Conservation (phyloP, 345 rosid species). For the Salix koriyanagi region DNA sequence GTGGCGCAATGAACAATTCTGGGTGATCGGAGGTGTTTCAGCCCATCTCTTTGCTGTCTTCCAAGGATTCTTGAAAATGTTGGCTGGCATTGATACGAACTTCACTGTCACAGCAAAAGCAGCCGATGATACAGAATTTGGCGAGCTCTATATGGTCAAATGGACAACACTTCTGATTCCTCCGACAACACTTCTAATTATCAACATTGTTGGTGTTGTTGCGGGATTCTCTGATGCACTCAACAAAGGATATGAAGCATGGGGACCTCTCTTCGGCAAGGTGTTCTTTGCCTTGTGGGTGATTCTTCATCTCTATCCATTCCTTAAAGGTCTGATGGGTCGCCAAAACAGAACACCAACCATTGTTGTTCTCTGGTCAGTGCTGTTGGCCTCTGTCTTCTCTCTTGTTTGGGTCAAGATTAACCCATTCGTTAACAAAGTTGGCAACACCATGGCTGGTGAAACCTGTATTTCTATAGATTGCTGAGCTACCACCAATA, state of each 20-base stretch:
- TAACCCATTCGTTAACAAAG: constrained; percentile 60
- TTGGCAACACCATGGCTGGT: constrained; percentile 25
- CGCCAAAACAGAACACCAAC: constrained; percentile 95
- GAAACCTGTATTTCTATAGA: constrained; percentile 74
- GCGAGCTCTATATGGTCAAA: constrained; percentile 83
- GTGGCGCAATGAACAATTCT: constrained; percentile 96
- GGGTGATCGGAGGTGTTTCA: constrained; percentile 98
- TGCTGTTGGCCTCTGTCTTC: constrained; percentile 86
- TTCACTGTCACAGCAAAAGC: constrained; percentile 96
- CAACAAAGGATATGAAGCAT: constrained; percentile 92
- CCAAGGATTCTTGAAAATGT: constrained; percentile 91
- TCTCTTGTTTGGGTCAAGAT: constrained; percentile 95
- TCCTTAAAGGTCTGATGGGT: constrained; percentile 99
- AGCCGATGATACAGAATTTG: constrained; percentile 83
- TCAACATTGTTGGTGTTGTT: constrained; percentile 92
- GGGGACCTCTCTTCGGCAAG: constrained; percentile 98
- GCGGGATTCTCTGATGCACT: constrained; percentile 98
- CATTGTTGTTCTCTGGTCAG: constrained; percentile 92
- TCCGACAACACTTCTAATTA: constrained; percentile 78
- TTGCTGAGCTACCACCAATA: constrained; percentile 42
- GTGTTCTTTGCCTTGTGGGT: constrained; percentile 97
- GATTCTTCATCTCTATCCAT: constrained; percentile 91
- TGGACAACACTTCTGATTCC: constrained; percentile 95
- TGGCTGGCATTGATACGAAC: constrained; percentile 89
- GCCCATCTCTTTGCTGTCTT: constrained; percentile 95